Evolutionary conservation across 177 flowering plant species (phyloP), one percentile per base, ranked within the genome.

Genomic region (Vitis hybrid): DNA sequence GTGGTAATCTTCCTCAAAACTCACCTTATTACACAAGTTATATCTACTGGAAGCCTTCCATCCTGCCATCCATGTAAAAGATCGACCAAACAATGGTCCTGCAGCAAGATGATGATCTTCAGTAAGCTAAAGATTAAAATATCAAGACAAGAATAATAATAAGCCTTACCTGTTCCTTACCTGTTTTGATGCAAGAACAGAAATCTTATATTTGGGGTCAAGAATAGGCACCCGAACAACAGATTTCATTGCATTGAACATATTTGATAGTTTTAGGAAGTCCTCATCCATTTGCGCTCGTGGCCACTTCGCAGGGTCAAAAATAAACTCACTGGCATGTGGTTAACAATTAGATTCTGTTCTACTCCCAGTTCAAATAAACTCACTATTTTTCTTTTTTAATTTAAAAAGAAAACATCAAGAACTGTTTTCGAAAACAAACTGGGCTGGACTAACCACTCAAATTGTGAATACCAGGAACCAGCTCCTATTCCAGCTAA

Each of bases 81-180:
- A 62, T 95, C 98, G 62, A 90, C 89, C 73, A 95, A 80, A 79
- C 99, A 95, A 65, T 95, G 99, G 30, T 91, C 99, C 98, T 95
- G 85, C 70, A 74, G 45, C 58, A 72, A 59, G 17, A 75, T 30
- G 61, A 54, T 57, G 45, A 19, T 11, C 66, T 70, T 52, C 30
- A 73, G 15, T 23, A 13, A 15, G 51, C 14, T 4, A 70, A 45
- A 64, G 56, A 11, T 11, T 10, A 70, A 56, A 51, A 51, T 2
- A 57, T 14, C 49, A 62, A 0, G 2, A 19, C 34, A 7, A 60
- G 15, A 56, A 12, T 10, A 58, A 2, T 1, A 70, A 54, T 2
- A 63, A 45, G 15, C 45, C 23, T 3, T 56, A 88, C 98, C 94
- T 90, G 97, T 81, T 91, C 45, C 23, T 3, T 56, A 88, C 98